Base-by-base conservation (phyloP, 2,329 filamentous ascomycete species). In the Lecanicillium sp. region DNA sequence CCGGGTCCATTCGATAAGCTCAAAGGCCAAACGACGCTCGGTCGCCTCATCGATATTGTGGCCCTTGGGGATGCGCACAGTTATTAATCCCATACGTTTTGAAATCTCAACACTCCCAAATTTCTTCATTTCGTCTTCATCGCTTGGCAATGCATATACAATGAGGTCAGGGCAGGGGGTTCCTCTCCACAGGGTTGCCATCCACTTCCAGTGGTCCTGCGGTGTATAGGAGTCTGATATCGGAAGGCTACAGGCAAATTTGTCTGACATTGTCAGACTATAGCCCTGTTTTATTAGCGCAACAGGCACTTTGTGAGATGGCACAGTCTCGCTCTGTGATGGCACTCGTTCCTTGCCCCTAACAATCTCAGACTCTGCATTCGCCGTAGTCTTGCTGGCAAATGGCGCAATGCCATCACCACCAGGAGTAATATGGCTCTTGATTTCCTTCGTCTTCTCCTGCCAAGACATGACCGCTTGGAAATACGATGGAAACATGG, bases 161-260 rank as follows among this genome's bases (percentile, higher is more conserved):
- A 83, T 83, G 33, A 90, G 64, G 58, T 96, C 90, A 0, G 90
- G 79, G 0, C 84, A 86, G 1, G 89, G 72, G 38, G 85, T 83
- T 9, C 87, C 86, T 9, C 89, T 80, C 90, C 90, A 96, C 16
- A 95, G 73, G 31, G 85, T 90, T 27, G 90, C 90, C 69, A 92
- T 87, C 90, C 90, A 96, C 59, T 94, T 85, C 88, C 90, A 96
- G 63, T 96, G 90, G 51, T 94, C 88, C n/a, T 84, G 73, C 0
- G 85, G 80, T 13, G 78, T 75, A 57, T 94, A 95, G 6, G 73
- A 70, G 54, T 94, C 88, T 14, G 71, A 66, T 48, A 94, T 87
- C 2, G 84, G 82, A 31, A 89, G 78, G 12, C 71, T 68, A 39
- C 75, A 78, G 2, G 88, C 84, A 56, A 83, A 90, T 34, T 71